A percentile compares a stretch with the other conserved stretches of the same genome.
These are phyloP conservation scores for Peronospora belbahrii DNA, from an alignment of 352 stramenopile species.

Conservation along the genomic window DNA sequence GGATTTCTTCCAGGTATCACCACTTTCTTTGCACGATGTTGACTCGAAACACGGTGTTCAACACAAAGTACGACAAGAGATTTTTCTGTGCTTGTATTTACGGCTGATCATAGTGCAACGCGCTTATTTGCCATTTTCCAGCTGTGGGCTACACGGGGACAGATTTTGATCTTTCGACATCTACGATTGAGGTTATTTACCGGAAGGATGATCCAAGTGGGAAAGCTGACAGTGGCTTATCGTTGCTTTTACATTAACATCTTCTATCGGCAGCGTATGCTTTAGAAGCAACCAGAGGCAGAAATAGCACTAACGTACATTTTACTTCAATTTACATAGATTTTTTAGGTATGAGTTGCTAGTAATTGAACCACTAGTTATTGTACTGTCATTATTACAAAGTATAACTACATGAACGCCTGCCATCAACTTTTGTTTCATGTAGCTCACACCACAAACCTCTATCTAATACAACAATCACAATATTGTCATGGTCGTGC, in stretches of 20 bases:
- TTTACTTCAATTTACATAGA: no score
- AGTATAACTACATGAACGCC: no score
- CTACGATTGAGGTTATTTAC: conserved; percentile 70
- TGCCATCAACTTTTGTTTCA: no score
- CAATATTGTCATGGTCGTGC: no score
- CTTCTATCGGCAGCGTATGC: conserved; percentile 62
- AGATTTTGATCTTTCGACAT: conserved; percentile 77
- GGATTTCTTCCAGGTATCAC: conserved; percentile 84
- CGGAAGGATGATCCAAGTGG: conserved; percentile 46
- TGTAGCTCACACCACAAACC: no score
- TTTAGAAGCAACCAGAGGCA: conserved; percentile 42
- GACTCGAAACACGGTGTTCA: conserved; percentile 74
- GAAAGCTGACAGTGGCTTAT: conserved; percentile 14
- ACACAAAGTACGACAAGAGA: conserved; percentile 52
- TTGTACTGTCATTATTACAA: no score
- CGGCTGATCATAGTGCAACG: conserved; percentile 2
- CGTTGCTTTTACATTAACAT: conserved; percentile 62
- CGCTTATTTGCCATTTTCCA: conserved; percentile 13
- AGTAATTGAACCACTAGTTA: no score
- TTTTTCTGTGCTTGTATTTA: background rate
- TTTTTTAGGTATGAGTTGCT: no score
- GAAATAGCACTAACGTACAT: no score
- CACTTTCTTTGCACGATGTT: conserved; percentile 60
- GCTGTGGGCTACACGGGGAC: conserved; percentile 70
- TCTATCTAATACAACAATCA: no score